Conservation (phyloP, 2,329 filamentous ascomycete species). For the Penicillium aurantiogriseum region DNA sequence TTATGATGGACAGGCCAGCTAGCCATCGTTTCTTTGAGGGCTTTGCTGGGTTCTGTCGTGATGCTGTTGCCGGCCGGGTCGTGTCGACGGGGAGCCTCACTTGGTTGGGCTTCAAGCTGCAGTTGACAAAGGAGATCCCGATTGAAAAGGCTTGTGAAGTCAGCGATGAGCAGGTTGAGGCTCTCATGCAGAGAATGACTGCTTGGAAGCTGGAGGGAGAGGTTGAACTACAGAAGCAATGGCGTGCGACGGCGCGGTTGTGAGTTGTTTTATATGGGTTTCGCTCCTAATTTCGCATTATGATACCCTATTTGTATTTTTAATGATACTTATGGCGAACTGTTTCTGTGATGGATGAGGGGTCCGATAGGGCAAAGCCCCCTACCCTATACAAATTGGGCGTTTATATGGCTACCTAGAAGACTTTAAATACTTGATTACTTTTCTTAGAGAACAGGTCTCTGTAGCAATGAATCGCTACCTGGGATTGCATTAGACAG, state of each 20-base stretch:
- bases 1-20: slow-evolving; percentile 51
- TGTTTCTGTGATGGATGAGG: background rate
- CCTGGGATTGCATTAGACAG: background rate
- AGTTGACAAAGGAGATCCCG: slow-evolving; percentile 28
- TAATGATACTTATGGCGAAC: background rate
- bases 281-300: background rate
- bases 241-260: slow-evolving; percentile 34
- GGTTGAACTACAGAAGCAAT: slow-evolving; percentile 31
- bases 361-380: too few species aligned
- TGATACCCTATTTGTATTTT: background rate
- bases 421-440: background rate
- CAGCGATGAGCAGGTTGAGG: slow-evolving; percentile 39
- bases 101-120: slow-evolving; percentile 32
- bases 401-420: background rate
- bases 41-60: slow-evolving; percentile 55
- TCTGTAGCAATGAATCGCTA: background rate
- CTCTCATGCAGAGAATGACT: slow-evolving; percentile 27
- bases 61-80: slow-evolving; percentile 32
- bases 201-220: slow-evolving; percentile 39
- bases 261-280: slow-evolving; percentile 13
- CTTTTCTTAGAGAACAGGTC: background rate
- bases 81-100: slow-evolving; percentile 31
- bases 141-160: slow-evolving; percentile 35
- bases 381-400: background rate
- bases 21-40: slow-evolving; percentile 54